Evolutionary conservation across 495 filamentous ascomycete species (phyloP).

Genomic region (Hypoxylon subgilvum): DNA sequence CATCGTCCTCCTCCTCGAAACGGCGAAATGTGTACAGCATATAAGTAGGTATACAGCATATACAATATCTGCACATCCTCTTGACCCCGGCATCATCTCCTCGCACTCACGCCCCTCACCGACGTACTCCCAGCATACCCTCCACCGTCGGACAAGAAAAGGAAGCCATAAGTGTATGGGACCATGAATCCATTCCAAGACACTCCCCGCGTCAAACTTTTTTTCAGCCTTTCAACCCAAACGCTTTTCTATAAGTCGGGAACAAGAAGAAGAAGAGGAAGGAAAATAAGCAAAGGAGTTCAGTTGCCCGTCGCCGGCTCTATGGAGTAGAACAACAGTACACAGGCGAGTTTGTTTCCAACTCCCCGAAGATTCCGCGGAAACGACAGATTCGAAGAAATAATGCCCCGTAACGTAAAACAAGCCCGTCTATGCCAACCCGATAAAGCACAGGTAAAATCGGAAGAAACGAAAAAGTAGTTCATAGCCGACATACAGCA

Average conservation of each 20-base stretch:
- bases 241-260: conserved; percentile 20
- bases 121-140: conserved; percentile 16
- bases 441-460: too few relatives aligned
- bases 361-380: too few relatives aligned
- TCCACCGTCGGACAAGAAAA: not conserved
- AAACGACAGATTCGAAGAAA: conserved; percentile 31
- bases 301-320: conserved; percentile 35
- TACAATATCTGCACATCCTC: conserved; percentile 1
- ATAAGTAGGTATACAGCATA: conserved; percentile 23
- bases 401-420: not conserved
- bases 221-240: conserved; percentile 22
- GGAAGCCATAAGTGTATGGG: too few relatives aligned
- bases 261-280: not conserved
- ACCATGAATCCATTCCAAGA: not conserved
- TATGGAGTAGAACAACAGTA: not conserved
- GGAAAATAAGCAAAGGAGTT: conserved; percentile 4
- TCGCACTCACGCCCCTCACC: not conserved
- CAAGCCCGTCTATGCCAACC: conserved; percentile 25
- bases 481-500: too few relatives aligned
- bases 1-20: not conserved
- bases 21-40: conserved; percentile 13
- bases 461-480: too few relatives aligned
- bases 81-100: not conserved
- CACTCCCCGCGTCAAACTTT: conserved; percentile 31
- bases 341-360: not conserved